Evolutionary conservation across 768 basidiomycete species (phyloP), one percentile per base, ranked within the genome.

Genomic region (Daedaleopsis sinensis): DNA sequence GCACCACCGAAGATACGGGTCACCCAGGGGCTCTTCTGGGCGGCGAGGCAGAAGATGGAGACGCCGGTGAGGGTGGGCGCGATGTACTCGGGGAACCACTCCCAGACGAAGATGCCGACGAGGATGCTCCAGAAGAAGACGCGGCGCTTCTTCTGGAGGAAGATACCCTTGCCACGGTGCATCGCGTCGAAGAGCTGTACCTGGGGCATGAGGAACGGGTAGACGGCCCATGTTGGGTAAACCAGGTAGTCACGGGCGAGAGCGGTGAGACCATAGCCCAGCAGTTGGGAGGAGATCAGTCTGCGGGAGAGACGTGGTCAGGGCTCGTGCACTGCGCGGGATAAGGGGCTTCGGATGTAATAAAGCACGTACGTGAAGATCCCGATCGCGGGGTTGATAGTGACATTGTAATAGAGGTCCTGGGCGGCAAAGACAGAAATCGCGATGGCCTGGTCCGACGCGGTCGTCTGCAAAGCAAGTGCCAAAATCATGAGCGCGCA

Each of bases 1-100:
- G 80, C 83, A 43, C 86, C 86, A 54, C 86, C 86, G 65, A 88
- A 87, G 35, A 87, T 73, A 27, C 81, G 77, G 0, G 84, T 81
- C 59, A 87, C 76, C 71, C 78, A 77, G 0, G 82, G 65, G 54
- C 76, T 82, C 18, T 85, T 71, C 46, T 78, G 79, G 50, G 79
- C 76, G 1, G 79, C 83, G 24, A 85, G 75, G 65, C 85, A 85
- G 72, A 85, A 81, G 36, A 88, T 76, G 16, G 82, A 84, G 57
- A 88, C 76, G n/a, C 86, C 86, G 1, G 85, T 87, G 42, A 87
- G 76, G 4, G 82, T 81, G 64, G 63, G 57, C 16, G 68, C 65
- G 52, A 71, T 62, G 65, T 66, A 72, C 52, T 78, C 77, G 1
- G 76, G 75, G 65, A 78, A 73, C 71, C 76, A 73, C 52, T 79